Evolutionary conservation across 2,329 filamentous ascomycete species (phyloP).

Genomic region (Setomelanomma holmii): DNA sequence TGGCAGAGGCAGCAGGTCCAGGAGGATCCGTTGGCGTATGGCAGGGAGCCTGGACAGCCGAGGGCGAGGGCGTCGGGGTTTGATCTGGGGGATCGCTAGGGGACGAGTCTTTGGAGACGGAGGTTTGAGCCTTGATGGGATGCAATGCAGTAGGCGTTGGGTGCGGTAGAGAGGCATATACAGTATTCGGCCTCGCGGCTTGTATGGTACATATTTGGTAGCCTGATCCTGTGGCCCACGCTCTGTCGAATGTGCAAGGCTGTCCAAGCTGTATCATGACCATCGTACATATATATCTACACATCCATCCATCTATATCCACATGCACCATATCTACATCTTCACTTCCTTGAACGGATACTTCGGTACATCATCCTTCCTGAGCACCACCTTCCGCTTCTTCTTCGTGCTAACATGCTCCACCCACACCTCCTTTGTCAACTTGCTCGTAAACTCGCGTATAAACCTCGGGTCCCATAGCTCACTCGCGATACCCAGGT

Average conservation of each 20-base stretch:
- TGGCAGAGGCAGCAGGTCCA: constrained; percentile 46
- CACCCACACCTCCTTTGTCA: constrained; percentile 83
- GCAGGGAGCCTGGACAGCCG: constrained; percentile 32
- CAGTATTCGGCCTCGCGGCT: background rate
- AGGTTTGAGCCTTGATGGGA: constrained; percentile 5
- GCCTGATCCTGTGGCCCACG: background rate
- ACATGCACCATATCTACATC: constrained; percentile 9
- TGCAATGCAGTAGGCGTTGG: background rate
- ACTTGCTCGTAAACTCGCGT: constrained; percentile 76
- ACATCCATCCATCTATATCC: background rate
- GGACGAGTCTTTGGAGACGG: constrained; percentile 15
- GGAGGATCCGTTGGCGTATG: constrained; percentile 46
- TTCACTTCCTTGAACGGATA: constrained; percentile 67
- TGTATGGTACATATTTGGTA: constrained; percentile 8
- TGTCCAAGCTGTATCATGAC: background rate
- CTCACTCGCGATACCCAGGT: constrained; percentile 91
- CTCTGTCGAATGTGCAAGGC: background rate
- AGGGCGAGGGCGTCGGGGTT: constrained; percentile 39
- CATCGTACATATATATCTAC: constrained; percentile 2
- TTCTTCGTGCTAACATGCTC: constrained; percentile 89
- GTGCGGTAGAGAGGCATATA: background rate
- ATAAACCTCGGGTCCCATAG: constrained; percentile 96
- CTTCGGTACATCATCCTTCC: constrained; percentile 78
- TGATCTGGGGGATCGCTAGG: constrained; percentile 42
- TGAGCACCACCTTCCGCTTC: constrained; percentile 84